Evolutionary conservation across 192 early-diverging fungal species (phyloP).

Genomic region (Anaeromyces robustus): DNA sequence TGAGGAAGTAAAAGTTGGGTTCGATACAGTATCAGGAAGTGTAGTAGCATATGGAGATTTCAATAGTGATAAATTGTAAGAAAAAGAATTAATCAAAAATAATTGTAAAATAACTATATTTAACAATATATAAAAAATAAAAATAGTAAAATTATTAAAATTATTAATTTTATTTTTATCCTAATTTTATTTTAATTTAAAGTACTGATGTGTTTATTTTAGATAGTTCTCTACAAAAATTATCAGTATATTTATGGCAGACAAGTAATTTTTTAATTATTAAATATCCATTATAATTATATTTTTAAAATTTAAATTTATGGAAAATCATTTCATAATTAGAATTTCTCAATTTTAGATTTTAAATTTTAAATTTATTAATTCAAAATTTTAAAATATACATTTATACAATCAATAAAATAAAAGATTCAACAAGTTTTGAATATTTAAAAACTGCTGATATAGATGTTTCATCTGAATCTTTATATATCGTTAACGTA

Average conservation of each 20-base stretch:
- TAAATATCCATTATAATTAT: background rate
- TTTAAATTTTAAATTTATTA: too few species aligned
- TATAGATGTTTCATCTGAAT: conserved; percentile 5
- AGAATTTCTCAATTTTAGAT: too few species aligned
- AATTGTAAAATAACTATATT: too few species aligned
- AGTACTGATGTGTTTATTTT: conserved; percentile 71
- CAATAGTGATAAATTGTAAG: conserved; percentile 60
- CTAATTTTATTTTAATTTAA: background rate
- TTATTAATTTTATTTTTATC: background rate
- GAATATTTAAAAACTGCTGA: conserved; percentile 24
- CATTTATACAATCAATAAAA: too few species aligned
- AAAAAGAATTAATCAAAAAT: too few species aligned
- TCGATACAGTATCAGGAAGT: conserved; percentile 48
- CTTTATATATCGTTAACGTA: conserved; percentile 32
- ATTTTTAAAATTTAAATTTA: background rate
- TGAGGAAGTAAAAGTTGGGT: conserved; percentile 19
- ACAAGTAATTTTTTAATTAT: conserved; percentile 18
- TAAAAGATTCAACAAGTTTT: conserved; percentile 19
- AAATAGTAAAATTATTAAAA: background rate
- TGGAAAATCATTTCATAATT: too few species aligned
- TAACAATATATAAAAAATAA: too few species aligned
- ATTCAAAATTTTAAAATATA: background rate
- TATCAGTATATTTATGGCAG: conserved; percentile 56
- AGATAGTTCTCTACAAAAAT: conserved; percentile 37
- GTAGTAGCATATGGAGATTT: conserved; percentile 78